These are phyloP conservation scores for Phylloporus sp. DNA, from an alignment of 768 basidiomycete genomes.

Conservation along the genomic window DNA sequence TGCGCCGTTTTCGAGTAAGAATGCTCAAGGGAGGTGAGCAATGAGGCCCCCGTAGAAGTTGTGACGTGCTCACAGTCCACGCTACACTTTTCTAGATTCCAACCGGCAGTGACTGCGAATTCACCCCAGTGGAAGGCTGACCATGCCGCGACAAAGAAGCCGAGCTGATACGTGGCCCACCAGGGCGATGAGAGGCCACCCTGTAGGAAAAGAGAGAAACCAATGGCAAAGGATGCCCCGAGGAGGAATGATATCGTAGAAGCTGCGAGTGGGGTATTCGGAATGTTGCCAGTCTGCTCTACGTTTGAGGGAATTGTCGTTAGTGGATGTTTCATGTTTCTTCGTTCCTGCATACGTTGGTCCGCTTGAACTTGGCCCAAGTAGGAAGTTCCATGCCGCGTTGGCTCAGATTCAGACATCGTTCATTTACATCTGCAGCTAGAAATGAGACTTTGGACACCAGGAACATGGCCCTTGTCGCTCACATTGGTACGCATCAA, in stretches of 20 bases:
- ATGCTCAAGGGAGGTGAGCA: constrained; percentile 50
- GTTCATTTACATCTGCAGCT: constrained; percentile 21
- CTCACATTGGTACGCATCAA: constrained; percentile 66
- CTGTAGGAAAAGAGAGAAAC: constrained; percentile 43
- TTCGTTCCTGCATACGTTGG: constrained; percentile 41
- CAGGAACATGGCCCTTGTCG: constrained; percentile 83
- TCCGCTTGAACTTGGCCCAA: constrained; percentile 21
- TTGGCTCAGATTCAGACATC: constrained; percentile 6
- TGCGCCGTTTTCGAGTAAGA: constrained; percentile 84
- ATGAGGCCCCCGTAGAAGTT: constrained; percentile 2
- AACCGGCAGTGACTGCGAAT: constrained; percentile 92
- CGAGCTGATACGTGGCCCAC: constrained; percentile 74
- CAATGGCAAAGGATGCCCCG: constrained; percentile 64
- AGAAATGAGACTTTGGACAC: constrained; percentile 37
- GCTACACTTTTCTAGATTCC: constrained; percentile 89
- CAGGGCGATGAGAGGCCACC: constrained; percentile 43
- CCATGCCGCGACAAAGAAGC: constrained; percentile 81
- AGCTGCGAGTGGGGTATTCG: constrained; percentile 84
- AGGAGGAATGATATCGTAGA: constrained; percentile 81
- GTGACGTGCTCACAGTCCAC: constrained; percentile 72
- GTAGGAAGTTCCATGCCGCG: constrained; percentile 20
- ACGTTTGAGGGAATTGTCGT: constrained; percentile 48
- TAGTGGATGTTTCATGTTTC: constrained; percentile 37
- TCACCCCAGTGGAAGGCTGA: constrained; percentile 90
- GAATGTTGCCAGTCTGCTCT: constrained; percentile 51